Evolutionary conservation across 1,139 yeast species (phyloP).

Genomic region (Yamadazyma triangularis): DNA sequence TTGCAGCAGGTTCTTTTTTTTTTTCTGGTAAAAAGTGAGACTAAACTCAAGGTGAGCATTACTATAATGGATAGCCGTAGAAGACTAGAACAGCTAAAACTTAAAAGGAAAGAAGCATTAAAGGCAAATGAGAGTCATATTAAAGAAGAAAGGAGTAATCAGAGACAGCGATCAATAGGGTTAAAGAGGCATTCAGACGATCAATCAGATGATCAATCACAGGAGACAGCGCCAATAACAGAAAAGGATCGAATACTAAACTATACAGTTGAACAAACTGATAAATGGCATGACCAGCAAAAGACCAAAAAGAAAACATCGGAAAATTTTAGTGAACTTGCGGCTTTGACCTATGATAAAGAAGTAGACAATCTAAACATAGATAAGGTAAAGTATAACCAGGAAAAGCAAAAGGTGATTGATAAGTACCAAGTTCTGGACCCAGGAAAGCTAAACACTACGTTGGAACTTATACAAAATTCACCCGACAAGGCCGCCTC

Average conservation of each 20-base stretch:
- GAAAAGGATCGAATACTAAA: slow-evolving; percentile 28
- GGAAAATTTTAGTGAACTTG: slow-evolving; percentile 46
- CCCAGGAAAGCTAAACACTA: neutral
- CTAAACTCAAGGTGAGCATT: no score
- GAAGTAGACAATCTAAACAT: slow-evolving; percentile 35
- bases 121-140: slow-evolving; percentile 8
- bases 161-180: neutral
- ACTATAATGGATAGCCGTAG: neutral
- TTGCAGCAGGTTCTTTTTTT: no score
- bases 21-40: no score
- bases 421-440: neutral
- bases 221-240: no score
- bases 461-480: neutral
- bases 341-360: slow-evolving; percentile 51
- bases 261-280: slow-evolving; percentile 67
- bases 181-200: no score
- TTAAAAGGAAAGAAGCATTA: slow-evolving; percentile 6
- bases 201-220: no score
- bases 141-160: slow-evolving; percentile 2
- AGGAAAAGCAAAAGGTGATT: slow-evolving; percentile 4
- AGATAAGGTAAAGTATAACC: slow-evolving; percentile 39
- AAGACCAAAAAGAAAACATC: slow-evolving; percentile 15
- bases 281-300: slow-evolving; percentile 54
- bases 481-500: neutral
- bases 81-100: slow-evolving; percentile 7